A percentile compares a stretch with the other conserved stretches of the same genome.
phyloP scores from a whole-genome alignment of 441 rosid genomes.

The Theobroma grandiflorum region DNA sequence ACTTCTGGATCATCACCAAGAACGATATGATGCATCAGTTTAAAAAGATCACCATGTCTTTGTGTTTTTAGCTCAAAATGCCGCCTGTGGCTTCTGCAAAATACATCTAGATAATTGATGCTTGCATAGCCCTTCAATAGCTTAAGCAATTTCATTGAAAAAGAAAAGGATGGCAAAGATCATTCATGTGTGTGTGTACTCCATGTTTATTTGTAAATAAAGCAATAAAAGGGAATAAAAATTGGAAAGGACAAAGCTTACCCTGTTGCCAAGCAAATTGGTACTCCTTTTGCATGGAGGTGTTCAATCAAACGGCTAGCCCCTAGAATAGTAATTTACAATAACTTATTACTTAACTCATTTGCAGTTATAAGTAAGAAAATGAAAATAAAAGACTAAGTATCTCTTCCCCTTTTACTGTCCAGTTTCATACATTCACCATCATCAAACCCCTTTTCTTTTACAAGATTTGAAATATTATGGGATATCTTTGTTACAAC shows the following conservation, averaged over 20 bases:
- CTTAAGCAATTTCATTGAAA: neutral
- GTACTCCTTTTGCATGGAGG: constrained; percentile 86
- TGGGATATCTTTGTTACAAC: neutral
- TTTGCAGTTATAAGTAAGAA: neutral
- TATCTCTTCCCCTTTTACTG: neutral
- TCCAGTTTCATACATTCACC: neutral
- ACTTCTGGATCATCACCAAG: constrained; percentile 96
- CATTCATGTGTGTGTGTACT: neutral
- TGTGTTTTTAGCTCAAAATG: constrained; percentile 90
- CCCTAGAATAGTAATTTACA: constrained; percentile 47
- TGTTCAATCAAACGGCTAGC: constrained; percentile 78
- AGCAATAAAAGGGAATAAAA: neutral
- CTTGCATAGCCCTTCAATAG: constrained; percentile 1
- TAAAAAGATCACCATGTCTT: constrained; percentile 74
- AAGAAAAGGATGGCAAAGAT: constrained; percentile 3
- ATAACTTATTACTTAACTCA: neutral
- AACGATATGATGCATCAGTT: constrained; percentile 93
- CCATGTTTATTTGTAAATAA: constrained; percentile 4
- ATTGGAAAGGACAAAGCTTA: constrained; percentile 34
- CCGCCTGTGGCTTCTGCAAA: constrained; percentile 70
- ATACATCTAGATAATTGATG: constrained; percentile 13
- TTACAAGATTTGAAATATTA: neutral
- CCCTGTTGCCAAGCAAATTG: constrained; percentile 89
- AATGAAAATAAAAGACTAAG: neutral
- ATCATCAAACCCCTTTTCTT: neutral